Base-by-base conservation (phyloP, 768 basidiomycete species). In the Pleurotus citrinopileatus region DNA sequence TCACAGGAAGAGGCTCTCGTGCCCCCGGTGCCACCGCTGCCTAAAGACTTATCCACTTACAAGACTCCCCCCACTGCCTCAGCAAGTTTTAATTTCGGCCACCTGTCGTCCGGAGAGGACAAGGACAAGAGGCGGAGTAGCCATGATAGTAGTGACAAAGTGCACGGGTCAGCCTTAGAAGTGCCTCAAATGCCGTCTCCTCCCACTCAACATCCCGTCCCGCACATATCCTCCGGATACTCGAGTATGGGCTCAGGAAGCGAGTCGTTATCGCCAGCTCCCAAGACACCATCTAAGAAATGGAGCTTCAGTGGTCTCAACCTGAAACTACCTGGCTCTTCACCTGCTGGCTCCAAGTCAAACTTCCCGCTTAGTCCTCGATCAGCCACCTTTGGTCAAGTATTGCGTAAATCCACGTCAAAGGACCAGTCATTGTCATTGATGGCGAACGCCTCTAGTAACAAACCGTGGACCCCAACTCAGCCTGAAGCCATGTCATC, bases 291-390 rank as follows among this genome's bases (percentile, higher is more conserved):
- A 28, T 91, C 89, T n/a, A 94, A 94, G 80, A 95, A 95, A 69
- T 95, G 93, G 93, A 94, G 92, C 65, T 89, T 95, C 67, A 89
- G 90, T n/a, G 90, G 89, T 20, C 72, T 94, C 3, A 91, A 89
- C 59, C 79, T 89, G 67, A 90, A 81, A 64, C 69, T 91, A 47
- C 83, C 87, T 45, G 84, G 84, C 17, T 76, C 75, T 15, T 76
- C 79, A 37, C 81, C 84, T 51, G 68, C 23, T 64, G 61, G 48
- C 52, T 70, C 64, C 70, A 71, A 82, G 58, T 73, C 83, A 26
- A 68, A 73, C 15, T 81, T 84, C 56, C 79, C 85, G 10, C 65
- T 84, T 50, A 89, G 87, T 61, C 87, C 88, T 17, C 82, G 85
- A 54, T 74, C 82, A 20, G 80, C 84, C 54, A 78, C 82, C 15